Percentiles rank a stretch among this genome's conserved stretches.
Evolutionary conservation across 306 rosid species (phyloP).

Genomic region (Abrus precatorius): DNA sequence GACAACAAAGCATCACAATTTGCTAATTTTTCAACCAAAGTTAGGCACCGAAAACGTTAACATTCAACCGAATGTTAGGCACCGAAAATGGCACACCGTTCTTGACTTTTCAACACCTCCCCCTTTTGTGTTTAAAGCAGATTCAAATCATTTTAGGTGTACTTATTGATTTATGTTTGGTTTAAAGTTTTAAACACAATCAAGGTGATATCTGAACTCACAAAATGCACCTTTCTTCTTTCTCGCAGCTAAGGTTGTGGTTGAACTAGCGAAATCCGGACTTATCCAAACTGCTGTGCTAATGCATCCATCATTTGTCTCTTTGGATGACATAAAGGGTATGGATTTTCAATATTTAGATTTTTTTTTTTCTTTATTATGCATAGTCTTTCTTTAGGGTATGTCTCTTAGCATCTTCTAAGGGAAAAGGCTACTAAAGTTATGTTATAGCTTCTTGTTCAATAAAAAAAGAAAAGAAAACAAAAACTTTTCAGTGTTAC

Average conservation of each 20-base stretch:
- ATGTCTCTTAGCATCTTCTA: conserved; percentile 18
- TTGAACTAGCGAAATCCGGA: conserved; percentile 63
- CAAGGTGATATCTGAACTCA: conserved; percentile 14
- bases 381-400: conserved; percentile 12
- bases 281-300: conserved; percentile 69
- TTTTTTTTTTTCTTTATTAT: conserved; percentile 11
- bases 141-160: conserved; percentile 25
- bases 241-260: conserved; percentile 76
- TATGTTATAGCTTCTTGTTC: conserved; percentile 9
- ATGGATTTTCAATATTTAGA: conserved; percentile 40
- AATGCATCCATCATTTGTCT: conserved; percentile 75
- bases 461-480: not conserved
- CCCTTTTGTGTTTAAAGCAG: not conserved
- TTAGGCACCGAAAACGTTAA: too few relatives aligned
- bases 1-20: too few relatives aligned
- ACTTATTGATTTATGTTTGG: not conserved
- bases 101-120: too few relatives aligned
- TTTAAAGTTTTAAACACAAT: conserved; percentile 18
- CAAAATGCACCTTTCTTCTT: conserved; percentile 4
- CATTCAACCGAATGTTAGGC: too few relatives aligned
- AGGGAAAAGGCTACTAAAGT: not conserved
- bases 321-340: conserved; percentile 76
- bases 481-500: not conserved
- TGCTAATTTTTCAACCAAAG: too few relatives aligned
- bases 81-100: too few relatives aligned